Evolutionary conservation across 495 filamentous ascomycete species (phyloP).

Genomic region (Penicillium herquei): DNA sequence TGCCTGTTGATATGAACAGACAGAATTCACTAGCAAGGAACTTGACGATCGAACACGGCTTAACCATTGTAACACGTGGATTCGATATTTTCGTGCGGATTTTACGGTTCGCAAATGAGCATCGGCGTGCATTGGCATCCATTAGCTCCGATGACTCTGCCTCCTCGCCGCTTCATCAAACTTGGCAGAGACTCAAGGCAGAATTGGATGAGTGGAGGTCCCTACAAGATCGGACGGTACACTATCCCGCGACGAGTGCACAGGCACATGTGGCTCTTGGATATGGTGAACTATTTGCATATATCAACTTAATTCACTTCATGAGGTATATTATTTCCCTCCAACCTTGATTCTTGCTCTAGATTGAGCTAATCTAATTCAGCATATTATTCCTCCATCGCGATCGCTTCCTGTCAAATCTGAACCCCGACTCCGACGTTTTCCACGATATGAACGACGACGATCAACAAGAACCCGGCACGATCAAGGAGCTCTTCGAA

Average conservation of each 20-base stretch:
- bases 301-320: constrained; percentile 45
- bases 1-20: constrained; percentile 37
- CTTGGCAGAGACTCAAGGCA: constrained; percentile 33
- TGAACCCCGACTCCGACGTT: constrained; percentile 27
- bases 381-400: constrained; percentile 45
- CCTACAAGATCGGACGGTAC: constrained; percentile 40
- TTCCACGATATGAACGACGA: constrained; percentile 24
- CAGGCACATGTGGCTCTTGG: constrained; percentile 44
- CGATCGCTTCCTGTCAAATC: constrained; percentile 37
- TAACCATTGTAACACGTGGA: constrained; percentile 41
- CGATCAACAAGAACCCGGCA: constrained; percentile 17
- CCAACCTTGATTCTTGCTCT: too few relatives aligned
- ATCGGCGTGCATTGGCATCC: constrained; percentile 31
- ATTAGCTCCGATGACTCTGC: constrained; percentile 13
- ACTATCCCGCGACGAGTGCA: constrained; percentile 37
- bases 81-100: constrained; percentile 48
- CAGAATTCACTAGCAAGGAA: constrained; percentile 15
- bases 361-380: too few relatives aligned
- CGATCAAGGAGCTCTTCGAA: constrained; percentile 38
- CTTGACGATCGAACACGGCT: constrained; percentile 38
- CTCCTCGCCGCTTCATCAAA: constrained; percentile 20
- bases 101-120: constrained; percentile 44
- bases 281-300: constrained; percentile 44
- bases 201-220: constrained; percentile 45
- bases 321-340: constrained; percentile 33